Percentiles rank a stretch among this genome's conserved stretches.
These are phyloP conservation scores for Ilex aquifolium DNA, from an alignment of 257 asterid genomes.

Conservation along the genomic window DNA sequence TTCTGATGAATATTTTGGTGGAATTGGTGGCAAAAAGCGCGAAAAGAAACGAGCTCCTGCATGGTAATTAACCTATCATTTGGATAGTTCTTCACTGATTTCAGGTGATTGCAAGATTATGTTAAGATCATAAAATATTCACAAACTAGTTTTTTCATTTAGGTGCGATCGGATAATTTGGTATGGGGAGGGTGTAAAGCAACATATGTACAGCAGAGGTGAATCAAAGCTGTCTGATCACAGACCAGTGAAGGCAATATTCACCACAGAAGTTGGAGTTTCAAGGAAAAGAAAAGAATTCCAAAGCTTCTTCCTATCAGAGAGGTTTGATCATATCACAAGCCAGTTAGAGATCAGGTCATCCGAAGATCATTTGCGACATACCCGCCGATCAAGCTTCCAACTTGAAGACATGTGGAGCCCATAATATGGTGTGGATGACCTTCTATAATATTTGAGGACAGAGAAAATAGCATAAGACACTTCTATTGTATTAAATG, in stretches of 20 bases:
- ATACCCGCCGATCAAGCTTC: slow-evolving; percentile 18
- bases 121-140: neutral
- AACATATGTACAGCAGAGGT: slow-evolving; percentile 39
- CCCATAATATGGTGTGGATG: neutral
- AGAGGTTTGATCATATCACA: slow-evolving; percentile 31
- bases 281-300: slow-evolving; percentile 21
- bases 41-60: slow-evolving; percentile 65
- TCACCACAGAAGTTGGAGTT: slow-evolving; percentile 33
- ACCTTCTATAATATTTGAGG: too few relatives aligned
- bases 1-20: slow-evolving; percentile 48
- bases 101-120: neutral
- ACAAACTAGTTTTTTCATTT: neutral
- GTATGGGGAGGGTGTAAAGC: slow-evolving; percentile 56
- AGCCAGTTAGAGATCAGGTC: slow-evolving; percentile 12
- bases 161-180: slow-evolving; percentile 78
- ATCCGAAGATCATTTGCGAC: slow-evolving; percentile 11
- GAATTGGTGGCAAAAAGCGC: slow-evolving; percentile 21
- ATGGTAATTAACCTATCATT: slow-evolving; percentile 25
- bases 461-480: neutral
- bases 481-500: neutral
- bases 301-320: slow-evolving; percentile 38
- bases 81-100: too few relatives aligned
- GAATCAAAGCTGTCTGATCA: slow-evolving; percentile 66
- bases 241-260: slow-evolving; percentile 53
- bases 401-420: neutral